Percentiles rank a stretch among this genome's conserved stretches.
These are phyloP conservation scores for Pseudogymnoascus sp. DNA, from an alignment of 2,329 filamentous ascomycete species.

Conservation along the genomic window DNA sequence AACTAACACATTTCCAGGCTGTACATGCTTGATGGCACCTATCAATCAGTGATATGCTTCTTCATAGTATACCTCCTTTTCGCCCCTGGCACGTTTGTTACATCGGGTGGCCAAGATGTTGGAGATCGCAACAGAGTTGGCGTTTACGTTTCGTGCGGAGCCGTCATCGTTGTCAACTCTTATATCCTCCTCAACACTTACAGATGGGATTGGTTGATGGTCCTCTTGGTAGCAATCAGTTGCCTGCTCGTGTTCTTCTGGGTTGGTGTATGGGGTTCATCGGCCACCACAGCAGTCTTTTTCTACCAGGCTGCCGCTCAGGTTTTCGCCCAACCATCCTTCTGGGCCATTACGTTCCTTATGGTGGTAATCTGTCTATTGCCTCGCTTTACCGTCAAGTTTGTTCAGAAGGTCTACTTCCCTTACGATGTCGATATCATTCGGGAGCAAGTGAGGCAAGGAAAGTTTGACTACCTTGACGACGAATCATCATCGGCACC, in stretches of 20 bases:
- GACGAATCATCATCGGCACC: slow-evolving; percentile 11
- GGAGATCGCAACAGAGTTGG: slow-evolving; percentile 78
- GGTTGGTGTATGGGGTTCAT: slow-evolving; percentile 73
- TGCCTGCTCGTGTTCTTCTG: slow-evolving; percentile 87
- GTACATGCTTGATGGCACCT: slow-evolving; percentile 91
- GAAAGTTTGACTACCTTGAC: slow-evolving; percentile 68
- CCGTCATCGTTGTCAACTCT: slow-evolving; percentile 80
- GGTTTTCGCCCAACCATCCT: slow-evolving; percentile 71
- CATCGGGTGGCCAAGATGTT: slow-evolving; percentile 64
- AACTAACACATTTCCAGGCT: slow-evolving; percentile 45
- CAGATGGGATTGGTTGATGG: slow-evolving; percentile 95
- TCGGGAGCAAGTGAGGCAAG: slow-evolving; percentile 78
- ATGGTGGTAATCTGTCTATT: slow-evolving; percentile 76
- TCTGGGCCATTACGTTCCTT: slow-evolving; percentile 78
- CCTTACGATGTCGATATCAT: slow-evolving; percentile 93
- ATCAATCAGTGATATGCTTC: slow-evolving; percentile 89
- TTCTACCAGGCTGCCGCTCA: slow-evolving; percentile 74
- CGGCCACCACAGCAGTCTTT: slow-evolving; percentile 38
- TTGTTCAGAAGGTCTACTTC: slow-evolving; percentile 86
- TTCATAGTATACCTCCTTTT: slow-evolving; percentile 86
- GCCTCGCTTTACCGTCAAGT: slow-evolving; percentile 79
- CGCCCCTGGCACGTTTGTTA: slow-evolving; percentile 57
- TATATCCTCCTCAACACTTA: slow-evolving; percentile 97
- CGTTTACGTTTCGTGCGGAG: slow-evolving; percentile 74
- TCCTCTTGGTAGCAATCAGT: slow-evolving; percentile 73